Base-by-base conservation (phyloP, 768 basidiomycete genomes). In the Mycena pura region DNA sequence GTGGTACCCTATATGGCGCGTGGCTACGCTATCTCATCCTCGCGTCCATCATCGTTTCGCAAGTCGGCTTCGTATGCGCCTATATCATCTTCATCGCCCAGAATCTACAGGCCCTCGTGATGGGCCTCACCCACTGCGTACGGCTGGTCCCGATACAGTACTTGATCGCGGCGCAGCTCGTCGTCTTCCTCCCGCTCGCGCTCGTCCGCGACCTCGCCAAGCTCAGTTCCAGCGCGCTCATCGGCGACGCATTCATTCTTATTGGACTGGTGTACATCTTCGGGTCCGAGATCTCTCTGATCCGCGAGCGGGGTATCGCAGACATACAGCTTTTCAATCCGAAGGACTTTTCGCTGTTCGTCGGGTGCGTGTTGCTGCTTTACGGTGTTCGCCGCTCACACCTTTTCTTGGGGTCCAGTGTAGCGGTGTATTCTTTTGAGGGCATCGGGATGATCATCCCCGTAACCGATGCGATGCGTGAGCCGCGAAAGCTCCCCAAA, bases 401-500 rank as follows among this genome's bases (percentile, higher is more conserved):
- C 17, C 17, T 36, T 36, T 36, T 36, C 34, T 36, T 58, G n/a
- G 9, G 29, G 24, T 31, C 14, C 25, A 94, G 95, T 8, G 98
- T 97, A 22, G 96, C 97, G 4, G 96, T 98, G 28, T 99, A 98
- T 75, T 94, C 97, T 1, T 99, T 99, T 68, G 96, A 99, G 75
- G 96, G 96, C 9, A 94, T 99, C 66, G 97, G 96, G 46, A 79
- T 99, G 76, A 90, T 99, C 63, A 93, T 99, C 62, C 97, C 97
- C 19, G 97, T 99, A 69, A 94, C 93, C 13, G 96, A 99, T 72
- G 89, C 96, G 6, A 99, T 99, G 97, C 84, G 85, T 24, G 95
- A 98, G 71, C 97, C 96, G 2, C 88, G 85, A 69, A 95, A 94
- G 76, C 97, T 99, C 84, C 95, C 96, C 5, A 79, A 75, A 46